Base-by-base conservation (phyloP, 176 grass and related monocot species). In the Raddia distichophylla region DNA sequence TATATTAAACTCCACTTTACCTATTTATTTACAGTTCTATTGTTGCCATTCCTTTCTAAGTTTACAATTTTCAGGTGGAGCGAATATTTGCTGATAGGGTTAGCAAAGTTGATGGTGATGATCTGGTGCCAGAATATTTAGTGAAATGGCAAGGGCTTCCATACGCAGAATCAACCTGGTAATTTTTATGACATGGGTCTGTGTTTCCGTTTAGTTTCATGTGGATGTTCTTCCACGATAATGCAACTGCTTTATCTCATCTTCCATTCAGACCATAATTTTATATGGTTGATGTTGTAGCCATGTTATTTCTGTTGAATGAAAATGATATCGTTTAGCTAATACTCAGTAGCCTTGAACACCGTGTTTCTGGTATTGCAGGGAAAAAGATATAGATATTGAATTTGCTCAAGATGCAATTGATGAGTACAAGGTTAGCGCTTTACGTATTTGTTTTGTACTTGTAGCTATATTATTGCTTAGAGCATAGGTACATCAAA, bases 111-210 rank as follows among this genome's bases (percentile, higher is more conserved):
- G 88, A 82, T 86, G 93, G 73, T 20, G 96, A 99, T 85, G 93
- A 95, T 86, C 69, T 95, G 82, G 79, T 95, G 67, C 88, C 96
- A 10, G 96, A 99, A 76, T 99, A 95, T 91, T 87, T 99, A 86
- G 91, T 95, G 35, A 99, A 99, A 88, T 99, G 96, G 96, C 96
- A 99, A 87, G 96, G 96, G 68, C 96, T 99, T 93, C 90, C 96
- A 77, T 99, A 95, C 85, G 96, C 96, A 81, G 96, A 99, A 84
- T 92, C 96, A 65, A 99, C 96, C 47, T 99, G 96, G 96, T 99
- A 93, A 89, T 76, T 42, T 91, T 82, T 59, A 12, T 86, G 35
- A 50, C 62, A 71, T 77, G 46, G 12, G 75, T 74, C n/a, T 19
- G 53, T 53, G 16, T 32, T 61, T 62, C 63, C 13, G 47, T 57